Evolutionary conservation across 345 rosid species (phyloP).

Genomic region (Syzygium oleosum): DNA sequence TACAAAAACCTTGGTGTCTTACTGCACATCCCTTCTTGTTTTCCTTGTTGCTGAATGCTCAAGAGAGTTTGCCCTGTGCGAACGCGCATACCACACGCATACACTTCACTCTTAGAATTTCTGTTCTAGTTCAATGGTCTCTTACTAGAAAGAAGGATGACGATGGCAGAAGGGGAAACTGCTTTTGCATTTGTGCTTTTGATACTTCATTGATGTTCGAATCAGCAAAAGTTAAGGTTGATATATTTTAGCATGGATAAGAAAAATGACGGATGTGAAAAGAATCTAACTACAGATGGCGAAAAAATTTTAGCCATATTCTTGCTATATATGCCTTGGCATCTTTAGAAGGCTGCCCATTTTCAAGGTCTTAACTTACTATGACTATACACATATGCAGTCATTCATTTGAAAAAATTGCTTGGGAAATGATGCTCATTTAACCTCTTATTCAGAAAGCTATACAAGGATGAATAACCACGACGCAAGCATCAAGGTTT

Average conservation of each 20-base stretch:
- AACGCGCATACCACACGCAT: neutral
- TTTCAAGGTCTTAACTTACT: neutral
- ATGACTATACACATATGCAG: neutral
- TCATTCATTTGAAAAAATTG: neutral
- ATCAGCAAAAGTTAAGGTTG: neutral
- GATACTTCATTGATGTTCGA: neutral
- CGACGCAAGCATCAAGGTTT: neutral
- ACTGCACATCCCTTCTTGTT: neutral
- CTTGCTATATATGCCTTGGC: neutral
- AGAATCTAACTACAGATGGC: neutral
- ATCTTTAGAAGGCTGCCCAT: neutral
- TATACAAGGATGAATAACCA: neutral
- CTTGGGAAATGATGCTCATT: neutral
- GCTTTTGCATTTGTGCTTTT: neutral
- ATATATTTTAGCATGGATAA: neutral
- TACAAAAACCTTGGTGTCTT: neutral
- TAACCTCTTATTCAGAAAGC: neutral
- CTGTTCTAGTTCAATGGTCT: neutral
- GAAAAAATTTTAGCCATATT: neutral
- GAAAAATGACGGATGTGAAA: neutral
- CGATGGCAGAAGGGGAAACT: neutral
- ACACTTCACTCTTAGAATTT: neutral
- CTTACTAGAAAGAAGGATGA: neutral
- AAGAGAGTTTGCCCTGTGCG: neutral
- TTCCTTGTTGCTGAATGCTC: neutral